A percentile compares a stretch with the other conserved stretches of the same genome.
Evolutionary conservation across 1,284 basidiomycete genomes (phyloP).

Genomic region (Mycosarcoma mackinlayi): DNA sequence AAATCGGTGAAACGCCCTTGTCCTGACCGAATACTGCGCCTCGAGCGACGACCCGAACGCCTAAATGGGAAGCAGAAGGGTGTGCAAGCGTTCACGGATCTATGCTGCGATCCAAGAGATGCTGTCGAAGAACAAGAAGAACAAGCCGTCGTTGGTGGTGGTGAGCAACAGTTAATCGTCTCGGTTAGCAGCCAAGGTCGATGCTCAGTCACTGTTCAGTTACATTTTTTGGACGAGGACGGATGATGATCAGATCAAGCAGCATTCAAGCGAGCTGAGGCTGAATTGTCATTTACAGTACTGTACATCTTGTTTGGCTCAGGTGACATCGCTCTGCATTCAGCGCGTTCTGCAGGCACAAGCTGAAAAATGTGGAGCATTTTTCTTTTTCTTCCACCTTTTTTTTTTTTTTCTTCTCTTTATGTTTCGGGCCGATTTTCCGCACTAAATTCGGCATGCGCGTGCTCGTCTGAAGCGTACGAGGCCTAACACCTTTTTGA

Average conservation of each 20-base stretch:
- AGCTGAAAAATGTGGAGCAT: constrained; percentile 4
- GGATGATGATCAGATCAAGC: background rate
- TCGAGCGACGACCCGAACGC: background rate
- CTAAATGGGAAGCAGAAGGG: background rate
- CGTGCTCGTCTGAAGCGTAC: too few species aligned
- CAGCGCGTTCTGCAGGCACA: background rate
- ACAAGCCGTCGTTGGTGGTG: constrained; percentile 1
- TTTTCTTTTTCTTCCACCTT: background rate
- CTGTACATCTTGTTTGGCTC: background rate
- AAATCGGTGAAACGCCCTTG: too few species aligned
- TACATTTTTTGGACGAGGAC: background rate
- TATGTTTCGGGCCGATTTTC: constrained; percentile 9
- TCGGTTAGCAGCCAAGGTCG: too few species aligned
- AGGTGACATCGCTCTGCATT: constrained; percentile 33
- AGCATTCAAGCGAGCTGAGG: background rate
- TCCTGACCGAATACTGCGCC: background rate
- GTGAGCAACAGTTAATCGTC: too few species aligned
- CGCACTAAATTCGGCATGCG: background rate
- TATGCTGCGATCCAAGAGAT: background rate
- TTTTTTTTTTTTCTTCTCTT: background rate
- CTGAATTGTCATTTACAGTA: background rate
- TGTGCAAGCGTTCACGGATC: background rate
- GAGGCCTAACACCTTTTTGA: background rate
- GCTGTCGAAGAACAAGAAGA: background rate
- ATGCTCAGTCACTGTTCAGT: too few species aligned